Evolutionary conservation across 177 flowering plant species (phyloP).

Genomic region (Vitis hybrid): DNA sequence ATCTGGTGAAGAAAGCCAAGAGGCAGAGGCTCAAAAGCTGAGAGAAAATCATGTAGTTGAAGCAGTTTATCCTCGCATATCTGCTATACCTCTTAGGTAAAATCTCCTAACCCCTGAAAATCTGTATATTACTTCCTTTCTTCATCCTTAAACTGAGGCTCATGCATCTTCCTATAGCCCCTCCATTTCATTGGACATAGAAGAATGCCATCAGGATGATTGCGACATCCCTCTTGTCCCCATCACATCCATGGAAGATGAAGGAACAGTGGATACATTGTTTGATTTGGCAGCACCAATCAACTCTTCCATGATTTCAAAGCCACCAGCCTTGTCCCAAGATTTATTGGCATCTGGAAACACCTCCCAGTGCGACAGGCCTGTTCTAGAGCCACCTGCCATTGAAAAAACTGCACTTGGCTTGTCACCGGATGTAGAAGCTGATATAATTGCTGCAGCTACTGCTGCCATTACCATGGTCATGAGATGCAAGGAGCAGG

Average conservation of each 20-base stretch:
- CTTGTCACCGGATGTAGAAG: background rate
- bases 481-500: conserved; percentile 24
- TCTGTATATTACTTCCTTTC: background rate
- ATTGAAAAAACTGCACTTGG: conserved; percentile 4
- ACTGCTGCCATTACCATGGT: conserved; percentile 26
- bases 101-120: background rate
- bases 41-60: conserved; percentile 35
- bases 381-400: conserved; percentile 2
- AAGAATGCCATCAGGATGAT: conserved; percentile 28
- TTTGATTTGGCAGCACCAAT: conserved; percentile 1
- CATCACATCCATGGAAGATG: conserved; percentile 42
- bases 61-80: conserved; percentile 37
- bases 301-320: background rate
- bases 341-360: background rate
- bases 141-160: background rate
- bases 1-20: conserved; percentile 48
- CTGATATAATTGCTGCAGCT: conserved; percentile 31
- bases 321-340: background rate
- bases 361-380: background rate
- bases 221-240: conserved; percentile 37
- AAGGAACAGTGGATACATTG: conserved; percentile 7
- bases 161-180: conserved; percentile 27
- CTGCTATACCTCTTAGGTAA: conserved; percentile 45
- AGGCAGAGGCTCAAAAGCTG: conserved; percentile 22
- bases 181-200: conserved; percentile 17